Conservation (phyloP, 257 asterid species). For the Agastache rugosa region DNA sequence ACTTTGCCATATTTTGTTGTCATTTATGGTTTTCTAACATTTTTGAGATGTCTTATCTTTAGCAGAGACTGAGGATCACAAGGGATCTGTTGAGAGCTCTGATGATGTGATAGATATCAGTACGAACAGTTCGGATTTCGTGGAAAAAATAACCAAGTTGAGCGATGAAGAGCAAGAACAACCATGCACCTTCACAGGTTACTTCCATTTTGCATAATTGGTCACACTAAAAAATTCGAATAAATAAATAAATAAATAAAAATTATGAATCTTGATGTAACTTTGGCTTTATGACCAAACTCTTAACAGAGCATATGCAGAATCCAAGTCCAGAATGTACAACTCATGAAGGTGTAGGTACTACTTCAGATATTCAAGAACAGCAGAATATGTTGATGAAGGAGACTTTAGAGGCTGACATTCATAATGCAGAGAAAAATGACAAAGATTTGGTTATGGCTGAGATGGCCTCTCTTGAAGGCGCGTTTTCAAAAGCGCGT, state of each 20-base stretch:
- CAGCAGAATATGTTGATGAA: conserved; percentile 8
- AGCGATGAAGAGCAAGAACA: conserved; percentile 43
- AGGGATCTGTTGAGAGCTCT: conserved; percentile 30
- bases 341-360: conserved; percentile 26
- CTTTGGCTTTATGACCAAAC: not conserved
- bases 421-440: not conserved
- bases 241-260: not conserved
- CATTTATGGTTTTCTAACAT: not conserved
- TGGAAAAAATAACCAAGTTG: conserved; percentile 15
- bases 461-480: conserved; percentile 25
- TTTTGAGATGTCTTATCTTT: conserved; percentile 18
- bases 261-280: not conserved
- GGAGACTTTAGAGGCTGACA: conserved; percentile 29
- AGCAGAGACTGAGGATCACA: conserved; percentile 38
- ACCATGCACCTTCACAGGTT: conserved; percentile 44
- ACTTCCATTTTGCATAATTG: conserved; percentile 30
- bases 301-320: conserved; percentile 40
- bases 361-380: conserved; percentile 41
- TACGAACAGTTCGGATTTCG: conserved; percentile 33
- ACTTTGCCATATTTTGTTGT: not conserved
- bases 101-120: conserved; percentile 29
- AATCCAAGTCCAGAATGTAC: conserved; percentile 10
- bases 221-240: not conserved
- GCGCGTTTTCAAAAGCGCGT: conserved; percentile 5
- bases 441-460: not conserved